These are phyloP conservation scores for Pyrenochaeta sp. DNA, from an alignment of 2,329 filamentous ascomycete genomes.

Conservation along the genomic window DNA sequence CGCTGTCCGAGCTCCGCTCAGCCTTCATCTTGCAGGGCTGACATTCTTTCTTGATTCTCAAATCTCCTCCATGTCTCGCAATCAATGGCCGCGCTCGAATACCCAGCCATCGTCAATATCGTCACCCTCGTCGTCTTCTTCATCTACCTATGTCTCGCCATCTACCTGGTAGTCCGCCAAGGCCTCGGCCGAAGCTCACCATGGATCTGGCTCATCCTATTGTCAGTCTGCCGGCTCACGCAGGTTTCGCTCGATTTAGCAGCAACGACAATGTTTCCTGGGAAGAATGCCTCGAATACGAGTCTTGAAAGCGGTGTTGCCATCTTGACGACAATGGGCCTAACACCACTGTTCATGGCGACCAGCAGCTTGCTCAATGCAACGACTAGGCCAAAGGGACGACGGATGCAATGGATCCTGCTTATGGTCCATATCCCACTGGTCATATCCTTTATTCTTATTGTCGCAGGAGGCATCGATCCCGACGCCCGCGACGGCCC, in stretches of 20 bases:
- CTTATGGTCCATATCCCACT: constrained; percentile 43
- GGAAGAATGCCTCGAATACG: constrained; percentile 33
- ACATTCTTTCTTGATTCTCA: constrained; percentile 3
- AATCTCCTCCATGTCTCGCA: constrained; percentile 25
- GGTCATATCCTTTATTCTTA: constrained; percentile 45
- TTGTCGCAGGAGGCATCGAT: constrained; percentile 47
- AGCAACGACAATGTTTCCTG: constrained; percentile 39
- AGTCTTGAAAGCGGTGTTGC: constrained; percentile 43
- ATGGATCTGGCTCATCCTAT: constrained; percentile 44
- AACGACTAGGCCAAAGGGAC: constrained; percentile 44
- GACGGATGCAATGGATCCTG: constrained; percentile 50
- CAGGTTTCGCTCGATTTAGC: constrained; percentile 48
- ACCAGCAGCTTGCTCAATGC: constrained; percentile 45
- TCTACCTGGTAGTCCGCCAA: constrained; percentile 40
- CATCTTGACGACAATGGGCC: constrained; percentile 46
- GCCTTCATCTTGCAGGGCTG: constrained; percentile 2
- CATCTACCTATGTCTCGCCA: constrained; percentile 38
- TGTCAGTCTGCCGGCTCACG: constrained; percentile 44
- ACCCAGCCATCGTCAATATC: constrained; percentile 44
- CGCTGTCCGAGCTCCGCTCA: constrained; percentile 17
- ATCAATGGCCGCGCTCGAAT: constrained; percentile 32
- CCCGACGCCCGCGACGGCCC: constrained; percentile 40
- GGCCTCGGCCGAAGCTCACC: constrained; percentile 45
- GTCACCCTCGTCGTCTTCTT: constrained; percentile 45
- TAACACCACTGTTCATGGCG: constrained; percentile 48